These are phyloP conservation scores for Boletus albobrunnescens DNA, from an alignment of 1,284 basidiomycete genomes.

Conservation along the genomic window DNA sequence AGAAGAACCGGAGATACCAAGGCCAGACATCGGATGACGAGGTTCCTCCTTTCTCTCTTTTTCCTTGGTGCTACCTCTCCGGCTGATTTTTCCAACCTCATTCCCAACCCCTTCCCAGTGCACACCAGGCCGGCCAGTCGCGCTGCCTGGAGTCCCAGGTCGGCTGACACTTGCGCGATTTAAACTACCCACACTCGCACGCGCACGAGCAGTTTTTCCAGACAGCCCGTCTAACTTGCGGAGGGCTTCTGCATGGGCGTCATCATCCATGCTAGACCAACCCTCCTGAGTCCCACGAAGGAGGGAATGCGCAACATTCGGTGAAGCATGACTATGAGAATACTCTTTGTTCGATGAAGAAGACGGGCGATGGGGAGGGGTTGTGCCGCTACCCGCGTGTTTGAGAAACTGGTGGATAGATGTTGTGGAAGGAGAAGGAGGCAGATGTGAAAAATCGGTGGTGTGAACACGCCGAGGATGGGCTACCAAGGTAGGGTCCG, in stretches of 20 bases:
- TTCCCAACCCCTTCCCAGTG: conserved; percentile 65
- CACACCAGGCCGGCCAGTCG: conserved; percentile 43
- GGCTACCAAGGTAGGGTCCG: conserved; percentile 41
- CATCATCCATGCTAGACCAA: conserved; percentile 80
- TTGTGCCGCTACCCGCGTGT: conserved; percentile 47
- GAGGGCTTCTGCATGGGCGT: conserved; percentile 86
- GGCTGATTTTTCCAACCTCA: conserved; percentile 48
- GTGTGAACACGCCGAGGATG: conserved; percentile 55
- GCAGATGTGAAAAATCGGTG: conserved; percentile 84
- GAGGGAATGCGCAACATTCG: conserved; percentile 75
- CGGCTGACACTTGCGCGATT: conserved; percentile 65
- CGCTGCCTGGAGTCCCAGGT: conserved; percentile 64
- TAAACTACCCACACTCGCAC: conserved; percentile 64
- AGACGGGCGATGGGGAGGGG: conserved; percentile 43
- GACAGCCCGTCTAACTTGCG: conserved; percentile 90
- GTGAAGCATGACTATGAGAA: conserved; percentile 41
- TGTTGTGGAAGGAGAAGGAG: conserved; percentile 81
- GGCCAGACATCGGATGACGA: conserved; percentile 34
- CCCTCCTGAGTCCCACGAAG: conserved; percentile 79
- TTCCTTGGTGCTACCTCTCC: conserved; percentile 46
- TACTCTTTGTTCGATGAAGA: conserved; percentile 44
- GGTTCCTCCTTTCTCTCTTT: conserved; percentile 44
- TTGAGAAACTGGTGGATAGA: conserved; percentile 81
- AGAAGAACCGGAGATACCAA: conserved; percentile 30
- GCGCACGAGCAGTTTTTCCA: conserved; percentile 63